Percentiles rank a stretch among this genome's conserved stretches.
Evolutionary conservation across 805 yeast genomes (phyloP).

Genomic region (Starmerella stigmatis): DNA sequence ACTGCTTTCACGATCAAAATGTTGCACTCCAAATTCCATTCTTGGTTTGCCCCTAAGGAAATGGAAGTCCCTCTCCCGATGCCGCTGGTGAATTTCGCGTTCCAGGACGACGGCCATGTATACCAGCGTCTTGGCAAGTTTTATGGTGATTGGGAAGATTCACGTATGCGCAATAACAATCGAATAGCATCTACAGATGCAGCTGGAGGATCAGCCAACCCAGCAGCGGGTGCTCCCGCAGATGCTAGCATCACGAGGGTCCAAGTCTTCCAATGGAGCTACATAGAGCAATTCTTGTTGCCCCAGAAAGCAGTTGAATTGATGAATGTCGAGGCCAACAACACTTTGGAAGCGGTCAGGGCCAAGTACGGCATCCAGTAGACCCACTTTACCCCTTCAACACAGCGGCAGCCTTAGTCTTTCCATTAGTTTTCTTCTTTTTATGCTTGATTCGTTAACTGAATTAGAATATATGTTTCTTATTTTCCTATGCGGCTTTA

Average conservation of each 20-base stretch:
- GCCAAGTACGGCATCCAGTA: neutral
- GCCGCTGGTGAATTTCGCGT: constrained; percentile 18
- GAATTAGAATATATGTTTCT: too few species aligned
- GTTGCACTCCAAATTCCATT: constrained; percentile 2
- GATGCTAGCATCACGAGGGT: neutral
- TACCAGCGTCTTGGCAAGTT: constrained; percentile 15
- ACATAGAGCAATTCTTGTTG: constrained; percentile 6
- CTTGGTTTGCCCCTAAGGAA: constrained; percentile 12
- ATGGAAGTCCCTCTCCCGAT: constrained; percentile 9
- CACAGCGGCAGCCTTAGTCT: too few species aligned
- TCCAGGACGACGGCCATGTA: constrained; percentile 23
- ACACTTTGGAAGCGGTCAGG: neutral
- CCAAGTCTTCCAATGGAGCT: constrained; percentile 13
- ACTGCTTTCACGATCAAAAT: constrained; percentile 25
- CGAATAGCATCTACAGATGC: too few species aligned
- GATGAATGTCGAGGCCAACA: constrained; percentile 13
- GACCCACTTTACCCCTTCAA: too few species aligned
- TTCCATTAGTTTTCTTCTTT: too few species aligned
- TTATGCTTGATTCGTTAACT: too few species aligned
- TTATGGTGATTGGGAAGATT: constrained; percentile 24
- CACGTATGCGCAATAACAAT: neutral
- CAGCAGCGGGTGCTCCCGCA: neutral
- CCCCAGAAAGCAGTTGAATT: constrained; percentile 9
- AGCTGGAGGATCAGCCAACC: too few species aligned
- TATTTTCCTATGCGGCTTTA: too few species aligned